These are phyloP conservation scores for Picea sitchensis DNA, from an alignment of 75 land plant species.

Conservation along the genomic window DNA sequence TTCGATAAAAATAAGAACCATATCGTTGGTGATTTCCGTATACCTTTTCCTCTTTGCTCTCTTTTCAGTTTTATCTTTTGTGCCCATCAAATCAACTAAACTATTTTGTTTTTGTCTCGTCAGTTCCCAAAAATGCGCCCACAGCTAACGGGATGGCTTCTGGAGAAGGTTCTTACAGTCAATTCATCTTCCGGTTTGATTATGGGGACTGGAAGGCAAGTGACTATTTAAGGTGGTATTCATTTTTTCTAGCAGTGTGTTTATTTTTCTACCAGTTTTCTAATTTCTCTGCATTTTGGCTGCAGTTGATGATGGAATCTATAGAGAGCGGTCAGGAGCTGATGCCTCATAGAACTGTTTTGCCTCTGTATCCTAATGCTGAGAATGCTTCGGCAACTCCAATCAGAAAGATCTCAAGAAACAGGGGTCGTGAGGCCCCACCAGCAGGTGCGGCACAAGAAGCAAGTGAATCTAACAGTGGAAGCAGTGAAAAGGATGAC, in stretches of 20 bases:
- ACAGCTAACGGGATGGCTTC: constrained; percentile 22
- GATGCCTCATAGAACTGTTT: constrained; percentile 10
- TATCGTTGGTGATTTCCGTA: constrained; percentile 43
- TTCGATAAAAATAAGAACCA: constrained; percentile 54
- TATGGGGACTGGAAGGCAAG: constrained; percentile 74
- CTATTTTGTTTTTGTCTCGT: constrained; percentile 5
- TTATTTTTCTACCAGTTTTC: too few species aligned
- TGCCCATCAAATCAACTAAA: background rate
- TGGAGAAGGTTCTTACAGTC: constrained; percentile 44
- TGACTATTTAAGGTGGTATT: background rate
- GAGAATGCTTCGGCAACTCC: background rate
- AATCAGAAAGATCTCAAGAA: constrained; percentile 11
- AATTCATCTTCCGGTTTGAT: constrained; percentile 77
- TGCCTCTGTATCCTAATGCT: background rate
- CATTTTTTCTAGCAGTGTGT: background rate
- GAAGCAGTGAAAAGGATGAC: background rate
- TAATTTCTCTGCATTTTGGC: background rate
- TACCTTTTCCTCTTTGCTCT: background rate
- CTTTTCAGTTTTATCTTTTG: background rate
- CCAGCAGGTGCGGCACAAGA: background rate
- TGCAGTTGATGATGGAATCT: constrained; percentile 6
- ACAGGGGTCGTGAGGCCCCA: constrained; percentile 12
- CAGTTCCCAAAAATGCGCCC: constrained; percentile 86
- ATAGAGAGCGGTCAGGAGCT: background rate
- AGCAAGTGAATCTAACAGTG: background rate